phyloP scores from a whole-genome alignment of 495 filamentous ascomycete species.

The Talaromyces ruber region DNA sequence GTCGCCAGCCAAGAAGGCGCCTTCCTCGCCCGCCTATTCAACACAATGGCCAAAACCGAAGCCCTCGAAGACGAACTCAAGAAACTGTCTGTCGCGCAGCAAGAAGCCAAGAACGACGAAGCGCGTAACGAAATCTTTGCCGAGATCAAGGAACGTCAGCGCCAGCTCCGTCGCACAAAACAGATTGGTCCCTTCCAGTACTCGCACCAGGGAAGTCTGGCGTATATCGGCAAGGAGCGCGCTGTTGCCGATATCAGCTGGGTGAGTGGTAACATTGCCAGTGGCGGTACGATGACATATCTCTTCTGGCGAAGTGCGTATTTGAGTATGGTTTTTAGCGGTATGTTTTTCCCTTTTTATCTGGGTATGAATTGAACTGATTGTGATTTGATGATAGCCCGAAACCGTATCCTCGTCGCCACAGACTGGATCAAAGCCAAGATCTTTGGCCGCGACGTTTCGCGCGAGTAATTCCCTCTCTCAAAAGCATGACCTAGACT shows the following conservation, averaged over 20 bases:
- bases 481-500: background rate
- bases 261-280: conserved; percentile 92
- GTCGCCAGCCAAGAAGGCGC: conserved; percentile 93
- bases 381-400: conserved; percentile 37
- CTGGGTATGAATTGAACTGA: conserved; percentile 10
- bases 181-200: conserved; percentile 96
- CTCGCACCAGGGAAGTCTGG: conserved; percentile 90
- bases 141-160: conserved; percentile 78
- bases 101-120: conserved; percentile 50
- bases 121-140: conserved; percentile 46
- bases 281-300: conserved; percentile 71
- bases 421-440: conserved; percentile 96
- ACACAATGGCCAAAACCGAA: conserved; percentile 92
- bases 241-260: conserved; percentile 96
- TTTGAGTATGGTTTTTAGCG: conserved; percentile 99
- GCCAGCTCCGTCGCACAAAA: conserved; percentile 79
- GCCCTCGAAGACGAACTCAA: conserved; percentile 64
- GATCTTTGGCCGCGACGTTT: conserved; percentile 91
- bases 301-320: conserved; percentile 98
- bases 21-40: conserved; percentile 93
- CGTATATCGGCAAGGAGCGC: conserved; percentile 97
- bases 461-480: conserved; percentile 57
- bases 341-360: conserved; percentile 44
- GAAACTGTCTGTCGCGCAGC: conserved; percentile 51
- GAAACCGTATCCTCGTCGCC: conserved; percentile 86